Evolutionary conservation across 306 rosid genomes (phyloP).

Genomic region (Fragaria vesca): DNA sequence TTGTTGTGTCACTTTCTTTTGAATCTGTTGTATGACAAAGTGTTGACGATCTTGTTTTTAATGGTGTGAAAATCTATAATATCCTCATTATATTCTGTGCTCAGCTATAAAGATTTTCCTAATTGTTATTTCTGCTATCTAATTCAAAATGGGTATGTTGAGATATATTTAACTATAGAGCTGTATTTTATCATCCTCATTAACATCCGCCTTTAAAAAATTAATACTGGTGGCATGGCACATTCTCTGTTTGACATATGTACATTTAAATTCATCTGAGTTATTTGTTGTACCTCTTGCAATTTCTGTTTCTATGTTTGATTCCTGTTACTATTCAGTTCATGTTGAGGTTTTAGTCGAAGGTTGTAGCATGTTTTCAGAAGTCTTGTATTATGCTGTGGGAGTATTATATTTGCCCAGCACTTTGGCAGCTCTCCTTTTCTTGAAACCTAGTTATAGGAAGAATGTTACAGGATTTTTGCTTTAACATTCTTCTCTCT

Average conservation of each 20-base stretch:
- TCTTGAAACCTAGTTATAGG: background rate
- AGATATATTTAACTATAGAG: background rate
- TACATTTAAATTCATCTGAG: background rate
- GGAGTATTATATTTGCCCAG: background rate
- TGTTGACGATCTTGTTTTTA: background rate
- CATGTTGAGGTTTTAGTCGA: background rate
- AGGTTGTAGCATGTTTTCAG: background rate
- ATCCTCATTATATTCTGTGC: background rate
- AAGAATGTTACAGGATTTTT: background rate
- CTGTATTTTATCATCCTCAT: background rate
- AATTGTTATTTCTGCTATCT: background rate
- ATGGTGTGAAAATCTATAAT: background rate
- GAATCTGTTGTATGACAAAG: conserved; percentile 3
- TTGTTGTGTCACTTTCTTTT: conserved; percentile 2
- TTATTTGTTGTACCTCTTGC: background rate
- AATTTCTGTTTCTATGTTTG: background rate
- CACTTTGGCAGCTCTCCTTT: background rate
- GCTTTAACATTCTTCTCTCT: background rate
- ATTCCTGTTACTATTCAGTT: background rate
- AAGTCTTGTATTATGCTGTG: background rate
- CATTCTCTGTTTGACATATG: background rate
- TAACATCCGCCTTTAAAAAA: background rate
- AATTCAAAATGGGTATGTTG: background rate
- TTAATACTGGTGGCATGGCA: background rate
- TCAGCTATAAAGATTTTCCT: background rate